Conservation (phyloP, 2,329 filamentous ascomycete species). For the Microsporum ferrugineum region DNA sequence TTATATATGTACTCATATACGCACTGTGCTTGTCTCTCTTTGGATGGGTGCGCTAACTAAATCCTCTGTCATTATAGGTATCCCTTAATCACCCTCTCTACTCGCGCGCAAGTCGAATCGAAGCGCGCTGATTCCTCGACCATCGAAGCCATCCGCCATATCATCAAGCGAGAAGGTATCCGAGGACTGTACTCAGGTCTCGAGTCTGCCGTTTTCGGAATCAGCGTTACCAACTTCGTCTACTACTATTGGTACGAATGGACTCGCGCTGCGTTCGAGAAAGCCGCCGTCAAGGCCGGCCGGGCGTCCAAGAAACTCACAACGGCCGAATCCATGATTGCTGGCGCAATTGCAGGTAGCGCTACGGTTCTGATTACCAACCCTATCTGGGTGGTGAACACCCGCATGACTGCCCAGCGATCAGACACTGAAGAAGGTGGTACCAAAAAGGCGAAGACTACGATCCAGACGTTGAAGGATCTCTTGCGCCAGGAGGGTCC, state of each 20-base stretch:
- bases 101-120: constrained; percentile 93
- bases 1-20: not conserved
- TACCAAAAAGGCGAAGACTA: constrained; percentile 51
- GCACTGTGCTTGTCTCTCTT: not conserved
- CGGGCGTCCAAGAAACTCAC: constrained; percentile 71
- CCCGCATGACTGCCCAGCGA: constrained; percentile 86
- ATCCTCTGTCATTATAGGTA: constrained; percentile 47
- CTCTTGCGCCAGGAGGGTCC: constrained; percentile 77
- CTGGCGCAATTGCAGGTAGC: constrained; percentile 82
- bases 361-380: constrained; percentile 94
- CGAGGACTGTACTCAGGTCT: constrained; percentile 83
- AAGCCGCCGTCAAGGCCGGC: constrained; percentile 60
- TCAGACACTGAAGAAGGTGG: constrained; percentile 38
- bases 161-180: constrained; percentile 84
- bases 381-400: constrained; percentile 99
- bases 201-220: constrained; percentile 89
- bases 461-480: constrained; percentile 66
- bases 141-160: constrained; percentile 68
- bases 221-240: constrained; percentile 97
- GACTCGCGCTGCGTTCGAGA: constrained; percentile 73
- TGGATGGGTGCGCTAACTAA: not conserved
- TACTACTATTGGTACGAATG: constrained; percentile 99
- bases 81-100: constrained; percentile 93
- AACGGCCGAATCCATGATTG: constrained; percentile 86
- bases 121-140: constrained; percentile 81